Conservation (phyloP, 2,329 filamentous ascomycete species). For the Iodosphaeria phyllophila region DNA sequence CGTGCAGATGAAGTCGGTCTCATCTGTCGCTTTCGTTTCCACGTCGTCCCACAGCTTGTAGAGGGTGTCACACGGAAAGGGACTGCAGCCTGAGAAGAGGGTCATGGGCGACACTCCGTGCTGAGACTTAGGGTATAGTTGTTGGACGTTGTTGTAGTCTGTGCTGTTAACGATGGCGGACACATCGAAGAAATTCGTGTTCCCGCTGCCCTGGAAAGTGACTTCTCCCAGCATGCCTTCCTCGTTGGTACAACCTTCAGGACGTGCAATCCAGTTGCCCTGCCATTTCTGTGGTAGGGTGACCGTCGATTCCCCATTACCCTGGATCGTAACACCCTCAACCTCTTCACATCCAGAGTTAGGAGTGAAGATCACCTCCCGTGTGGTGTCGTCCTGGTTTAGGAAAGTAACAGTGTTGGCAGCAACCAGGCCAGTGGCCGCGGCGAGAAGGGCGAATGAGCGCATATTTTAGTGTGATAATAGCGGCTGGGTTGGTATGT, state of each 20-base stretch:
- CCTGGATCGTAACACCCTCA: slow-evolving; percentile 19
- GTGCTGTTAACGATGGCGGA: slow-evolving; percentile 34
- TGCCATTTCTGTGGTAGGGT: slow-evolving; percentile 23
- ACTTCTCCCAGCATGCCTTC: slow-evolving; percentile 35
- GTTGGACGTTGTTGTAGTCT: slow-evolving; percentile 32
- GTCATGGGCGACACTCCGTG: slow-evolving; percentile 6
- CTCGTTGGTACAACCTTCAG: slow-evolving; percentile 20
- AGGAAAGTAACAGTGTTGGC: slow-evolving; percentile 34
- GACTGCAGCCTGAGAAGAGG: slow-evolving; percentile 29
- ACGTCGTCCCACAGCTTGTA: slow-evolving; percentile 36
- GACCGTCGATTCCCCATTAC: slow-evolving; percentile 19
- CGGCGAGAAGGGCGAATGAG: slow-evolving; percentile 26
- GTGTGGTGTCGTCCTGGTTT: slow-evolving; percentile 32
- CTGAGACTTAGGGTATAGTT: slow-evolving; percentile 26
- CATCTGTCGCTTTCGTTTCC: slow-evolving; percentile 31
- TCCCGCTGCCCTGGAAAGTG: slow-evolving; percentile 26
- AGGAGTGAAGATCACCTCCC: slow-evolving; percentile 31
- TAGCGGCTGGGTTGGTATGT: too few relatives aligned
- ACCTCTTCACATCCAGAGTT: slow-evolving; percentile 18
- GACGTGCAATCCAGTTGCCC: slow-evolving; percentile 31
- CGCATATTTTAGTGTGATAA: too few relatives aligned
- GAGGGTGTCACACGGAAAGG: slow-evolving; percentile 31
- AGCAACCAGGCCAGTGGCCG: slow-evolving; percentile 21
- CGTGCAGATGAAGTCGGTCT: slow-evolving; percentile 30
- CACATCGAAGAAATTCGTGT: slow-evolving; percentile 36